phyloP scores from a whole-genome alignment of 106 monocot genomes.

The Dioscorea alata region DNA sequence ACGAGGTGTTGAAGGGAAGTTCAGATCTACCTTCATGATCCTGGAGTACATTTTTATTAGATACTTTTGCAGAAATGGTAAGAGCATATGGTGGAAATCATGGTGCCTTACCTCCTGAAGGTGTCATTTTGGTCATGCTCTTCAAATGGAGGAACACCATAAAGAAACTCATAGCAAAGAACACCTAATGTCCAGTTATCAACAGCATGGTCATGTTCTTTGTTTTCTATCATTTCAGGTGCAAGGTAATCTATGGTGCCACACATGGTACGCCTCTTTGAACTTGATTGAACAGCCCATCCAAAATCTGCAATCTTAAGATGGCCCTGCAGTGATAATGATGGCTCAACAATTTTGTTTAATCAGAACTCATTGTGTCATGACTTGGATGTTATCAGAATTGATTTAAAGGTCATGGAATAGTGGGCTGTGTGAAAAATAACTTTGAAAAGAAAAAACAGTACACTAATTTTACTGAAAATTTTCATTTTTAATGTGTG shows the following conservation, averaged over 20 bases:
- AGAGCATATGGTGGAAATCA: background rate
- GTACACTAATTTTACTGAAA: no score
- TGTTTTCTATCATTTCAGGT: constrained; percentile 95
- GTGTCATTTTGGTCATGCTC: constrained; percentile 70
- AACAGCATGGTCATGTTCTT: constrained; percentile 75
- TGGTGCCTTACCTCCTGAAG: constrained; percentile 46
- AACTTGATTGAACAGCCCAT: constrained; percentile 85
- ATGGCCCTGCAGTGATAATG: constrained; percentile 35
- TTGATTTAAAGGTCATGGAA: no score
- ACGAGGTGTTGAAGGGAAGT: constrained; percentile 49
- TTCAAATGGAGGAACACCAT: constrained; percentile 94
- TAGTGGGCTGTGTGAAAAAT: no score
- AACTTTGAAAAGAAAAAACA: no score
- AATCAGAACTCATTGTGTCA: no score
- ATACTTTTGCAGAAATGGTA: background rate
- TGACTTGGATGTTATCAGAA: no score
- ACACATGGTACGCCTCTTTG: constrained; percentile 85
- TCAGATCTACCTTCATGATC: constrained; percentile 82
- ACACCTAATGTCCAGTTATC: constrained; percentile 97
- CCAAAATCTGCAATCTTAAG: constrained; percentile 96
- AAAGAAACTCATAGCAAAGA: constrained; percentile 92
- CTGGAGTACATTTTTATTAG: constrained; percentile 25
- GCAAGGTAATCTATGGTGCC: constrained; percentile 95
- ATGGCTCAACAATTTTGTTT: no score
- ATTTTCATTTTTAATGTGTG: no score